Conservation (phyloP, 2,329 filamentous ascomycete species). For the Malbranchea cinnamomea region DNA sequence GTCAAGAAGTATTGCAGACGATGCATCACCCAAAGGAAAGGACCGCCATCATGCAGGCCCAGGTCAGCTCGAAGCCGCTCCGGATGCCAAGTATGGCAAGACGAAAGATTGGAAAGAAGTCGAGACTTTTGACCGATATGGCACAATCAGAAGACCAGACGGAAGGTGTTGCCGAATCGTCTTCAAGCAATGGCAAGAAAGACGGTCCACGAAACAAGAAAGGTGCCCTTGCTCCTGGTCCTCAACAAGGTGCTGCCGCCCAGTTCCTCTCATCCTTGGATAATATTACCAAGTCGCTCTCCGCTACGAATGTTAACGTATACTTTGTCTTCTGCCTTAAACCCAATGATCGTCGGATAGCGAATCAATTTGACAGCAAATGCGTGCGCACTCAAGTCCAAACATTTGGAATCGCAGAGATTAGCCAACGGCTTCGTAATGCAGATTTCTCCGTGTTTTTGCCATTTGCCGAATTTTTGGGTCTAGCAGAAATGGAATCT, state of each 20-base stretch:
- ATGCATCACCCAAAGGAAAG: constrained; percentile 86
- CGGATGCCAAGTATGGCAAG: constrained; percentile 85
- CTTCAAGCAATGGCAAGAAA: constrained; percentile 13
- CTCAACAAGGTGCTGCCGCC: constrained; percentile 70
- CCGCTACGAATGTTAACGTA: constrained; percentile 67
- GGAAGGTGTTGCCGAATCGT: constrained; percentile 11
- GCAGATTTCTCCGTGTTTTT: constrained; percentile 94
- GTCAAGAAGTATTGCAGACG: constrained; percentile 87
- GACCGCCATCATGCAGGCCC: constrained; percentile 84
- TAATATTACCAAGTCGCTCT: constrained; percentile 77
- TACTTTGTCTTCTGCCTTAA: constrained; percentile 98
- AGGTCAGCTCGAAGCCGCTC: constrained; percentile 88
- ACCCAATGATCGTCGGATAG: constrained; percentile 90
- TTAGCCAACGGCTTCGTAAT: constrained; percentile 80
- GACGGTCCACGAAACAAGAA: constrained; percentile 16
- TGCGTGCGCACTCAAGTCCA: constrained; percentile 91
- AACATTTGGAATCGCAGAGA: constrained; percentile 90
- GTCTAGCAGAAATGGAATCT: constrained; percentile 68
- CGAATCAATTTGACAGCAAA: constrained; percentile 98
- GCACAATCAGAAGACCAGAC: constrained; percentile 15
- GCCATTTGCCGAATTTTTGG: constrained; percentile 89
- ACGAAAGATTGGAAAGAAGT: constrained; percentile 48
- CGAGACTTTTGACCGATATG: constrained; percentile 28
- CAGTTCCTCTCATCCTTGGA: constrained; percentile 84
- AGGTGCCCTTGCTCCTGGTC: constrained; percentile 22